Base-by-base conservation (phyloP, 768 basidiomycete species). In the Xerocomus potaroensis region DNA sequence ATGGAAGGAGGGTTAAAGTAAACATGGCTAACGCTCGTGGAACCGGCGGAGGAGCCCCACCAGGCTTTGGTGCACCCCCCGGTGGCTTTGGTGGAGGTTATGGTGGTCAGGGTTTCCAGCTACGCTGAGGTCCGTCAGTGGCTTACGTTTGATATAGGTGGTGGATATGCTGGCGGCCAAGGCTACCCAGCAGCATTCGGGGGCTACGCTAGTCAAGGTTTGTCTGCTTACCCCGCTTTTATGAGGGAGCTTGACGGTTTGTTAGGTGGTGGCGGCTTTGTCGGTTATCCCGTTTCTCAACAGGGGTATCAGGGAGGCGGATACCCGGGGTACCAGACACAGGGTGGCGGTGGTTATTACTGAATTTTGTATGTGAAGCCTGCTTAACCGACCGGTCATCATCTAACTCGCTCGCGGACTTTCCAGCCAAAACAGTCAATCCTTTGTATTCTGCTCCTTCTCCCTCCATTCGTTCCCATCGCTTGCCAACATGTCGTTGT, bases 1-100 rank as follows among this genome's bases (percentile, higher is more conserved):
- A 97, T 69, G 93, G 94, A 41, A 81, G 95, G 55, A 78, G 87
- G 50, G 83, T 98, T 64, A 91, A 91, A 68, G 82, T 84, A 22
- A 97, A 95, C 74, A 72, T 87, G 43, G 85, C 87, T 31, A 88
- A 90, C 53, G 80, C 84, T 40, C 77, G 84, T 69, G 78, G 77
- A 4, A 72, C 75, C 43, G 78, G 79, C 0, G 75, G 77, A 30
- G 79, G 79, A 2, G 49, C 48, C 5, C 34, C 16, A 15, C 60
- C 56, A 24, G 60, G 58, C 15, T 60, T 57, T 41, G 49, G 56
- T 8, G n/a, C n/a, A n/a, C 64, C 72, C 24, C 56, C 71, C 21
- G 59, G 62, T 51, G 64, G 68, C 18, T 62, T 57, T 30, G 64
- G 66, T 16, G 32, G 70, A 9, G 53, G 45, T 51, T 64, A 54